Base-by-base conservation (phyloP, 2,329 filamentous ascomycete species). In the Trichoderma brevicompactum region DNA sequence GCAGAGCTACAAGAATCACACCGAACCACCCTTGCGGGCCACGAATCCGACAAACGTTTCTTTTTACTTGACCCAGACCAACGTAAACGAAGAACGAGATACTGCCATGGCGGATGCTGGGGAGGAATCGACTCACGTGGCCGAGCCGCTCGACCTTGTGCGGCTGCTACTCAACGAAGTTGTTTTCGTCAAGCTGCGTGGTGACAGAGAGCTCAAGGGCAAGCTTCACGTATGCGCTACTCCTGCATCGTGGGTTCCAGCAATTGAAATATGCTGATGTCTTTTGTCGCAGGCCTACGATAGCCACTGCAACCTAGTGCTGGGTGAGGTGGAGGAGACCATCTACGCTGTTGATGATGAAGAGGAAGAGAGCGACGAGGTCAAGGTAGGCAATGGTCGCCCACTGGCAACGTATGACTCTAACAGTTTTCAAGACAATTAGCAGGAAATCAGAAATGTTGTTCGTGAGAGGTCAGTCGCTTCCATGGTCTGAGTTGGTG, bases 401-500 rank as follows among this genome's bases (percentile, higher is more conserved):
- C 15, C 15, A 40, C 19, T n/a, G 32, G n/a, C n/a, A 10, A 2
- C 2, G 28, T 23, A 48, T 15, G 12, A n/a, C 38, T n/a, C 68
- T 72, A 32, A 74, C 64, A 0, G 4, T 23, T 38, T 17, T 23
- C n/a, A 34, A 96, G 91, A 97, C 94, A 13, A 88, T 95, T 68
- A 96, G 94, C 81, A 96, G 96, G 80, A 96, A 97, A 78, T 96
- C 93, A 49, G 95, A 98, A 77, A 99, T 99, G 95, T 82, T 99
- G 19, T 99, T 99, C 77, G 94, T 99, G 66, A 85, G 95, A 91
- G 94, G 94, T 94, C 80, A 68, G 85, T 78, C n/a, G 17, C 41
- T 34, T 32, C 7, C 28, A 6, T 44, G 10, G n/a, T 6, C 19
- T 19, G 19, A 23, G 7, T 15, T 36, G 7, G 19, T 49, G 15